phyloP scores from a whole-genome alignment of 805 yeast species.

The Wickerhamiella cacticola region DNA sequence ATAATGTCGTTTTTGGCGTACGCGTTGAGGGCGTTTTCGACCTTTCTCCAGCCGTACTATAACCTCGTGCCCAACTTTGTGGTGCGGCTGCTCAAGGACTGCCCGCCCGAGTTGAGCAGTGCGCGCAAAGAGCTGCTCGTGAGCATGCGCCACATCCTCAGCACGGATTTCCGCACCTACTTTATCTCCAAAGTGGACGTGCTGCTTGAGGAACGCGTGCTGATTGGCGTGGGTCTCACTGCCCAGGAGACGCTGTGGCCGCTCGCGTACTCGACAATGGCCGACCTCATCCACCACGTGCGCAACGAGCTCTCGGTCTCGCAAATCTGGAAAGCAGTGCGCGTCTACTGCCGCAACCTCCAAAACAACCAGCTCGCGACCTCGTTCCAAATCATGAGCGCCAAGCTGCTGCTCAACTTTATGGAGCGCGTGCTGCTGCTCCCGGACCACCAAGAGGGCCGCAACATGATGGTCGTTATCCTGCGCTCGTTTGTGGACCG shows the following conservation, averaged over 20 bases:
- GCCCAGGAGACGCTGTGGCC: conserved; percentile 84
- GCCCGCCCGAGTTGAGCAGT: conserved; percentile 84
- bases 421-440: conserved; percentile 78
- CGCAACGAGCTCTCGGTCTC: conserved; percentile 68
- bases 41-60: conserved; percentile 45
- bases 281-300: conserved; percentile 89
- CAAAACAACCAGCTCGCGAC: conserved; percentile 73
- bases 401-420: conserved; percentile 72
- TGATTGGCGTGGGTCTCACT: conserved; percentile 88
- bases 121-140: conserved; percentile 88
- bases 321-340: conserved; percentile 80
- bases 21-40: conserved; percentile 73
- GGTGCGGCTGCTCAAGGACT: conserved; percentile 76
- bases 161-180: conserved; percentile 71
- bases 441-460: conserved; percentile 67
- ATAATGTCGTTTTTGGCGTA: conserved; percentile 93
- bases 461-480: conserved; percentile 74
- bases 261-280: conserved; percentile 86
- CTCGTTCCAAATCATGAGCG: conserved; percentile 93
- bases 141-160: conserved; percentile 87
- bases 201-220: conserved; percentile 71
- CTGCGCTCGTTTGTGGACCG: conserved; percentile 80
- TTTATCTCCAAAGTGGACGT: conserved; percentile 79
- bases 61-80: conserved; percentile 74
- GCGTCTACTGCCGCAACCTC: conserved; percentile 64